Evolutionary conservation across 345 rosid genomes (phyloP), one percentile per base, ranked within the genome.

Genomic region (Rhodomyrtus tomentosa): DNA sequence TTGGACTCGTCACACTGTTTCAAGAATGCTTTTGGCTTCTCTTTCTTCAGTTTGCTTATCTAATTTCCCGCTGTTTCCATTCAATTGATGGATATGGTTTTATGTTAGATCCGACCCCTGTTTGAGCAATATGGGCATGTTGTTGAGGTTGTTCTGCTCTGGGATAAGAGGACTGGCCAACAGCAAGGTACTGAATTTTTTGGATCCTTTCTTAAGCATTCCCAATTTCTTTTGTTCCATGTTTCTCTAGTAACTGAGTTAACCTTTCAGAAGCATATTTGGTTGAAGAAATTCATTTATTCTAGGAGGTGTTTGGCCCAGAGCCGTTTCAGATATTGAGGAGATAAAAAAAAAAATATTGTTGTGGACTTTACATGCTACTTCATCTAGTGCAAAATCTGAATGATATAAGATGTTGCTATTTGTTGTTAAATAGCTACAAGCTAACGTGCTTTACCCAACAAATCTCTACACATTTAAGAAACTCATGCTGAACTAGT

Each of bases 121-220:
- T 96, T 96, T 91, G 91, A 89, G 87, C 91, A 85, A 82, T 92
- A 95, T 89, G 99, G 99, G 79, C 89, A 83, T 87, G 86, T 96
- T 87, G 84, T 89, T 52, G 96, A 94, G 93, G 88, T 95, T 82
- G 87, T 95, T 87, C 90, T 91, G 82, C 95, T 96, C 14, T 87
- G 84, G 92, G 99, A 96, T 88, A 96, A 93, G 91, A 87, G 89
- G 83, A 90, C 86, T 80, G 88, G 96, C 84, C 95, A 91, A 72
- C 96, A 90, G 82, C 92, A 94, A 87, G 99, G 98, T 95, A 84
- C 81, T 32, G 51, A 53, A 74, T 84, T 36, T 36, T 16, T 14
- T 29, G 22, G 7, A 38, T 68, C 45, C 36, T 79, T 27, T 32
- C 29, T 48, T 27, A 0, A 25, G 48, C 27, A 68, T 38, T 25